Evolutionary conservation across 176 grass and related monocot genomes (phyloP).

Genomic region (Musa acuminata): DNA sequence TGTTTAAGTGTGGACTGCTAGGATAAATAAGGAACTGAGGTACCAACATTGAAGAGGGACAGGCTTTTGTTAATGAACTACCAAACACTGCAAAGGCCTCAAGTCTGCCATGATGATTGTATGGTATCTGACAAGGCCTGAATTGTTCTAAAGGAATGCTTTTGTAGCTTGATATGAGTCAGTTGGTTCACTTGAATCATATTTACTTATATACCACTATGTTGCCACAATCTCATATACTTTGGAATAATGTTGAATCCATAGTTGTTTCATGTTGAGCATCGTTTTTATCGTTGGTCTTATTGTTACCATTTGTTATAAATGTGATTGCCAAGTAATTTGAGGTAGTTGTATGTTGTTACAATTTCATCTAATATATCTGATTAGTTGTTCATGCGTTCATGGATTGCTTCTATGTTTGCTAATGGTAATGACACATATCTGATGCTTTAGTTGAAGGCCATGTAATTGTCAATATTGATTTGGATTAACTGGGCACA

Average conservation of each 20-base stretch:
- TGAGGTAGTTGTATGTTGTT: no score
- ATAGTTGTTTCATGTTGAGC: neutral
- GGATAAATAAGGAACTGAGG: neutral
- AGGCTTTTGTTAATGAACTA: neutral
- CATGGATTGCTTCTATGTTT: neutral
- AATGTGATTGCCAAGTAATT: no score
- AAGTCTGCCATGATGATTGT: neutral
- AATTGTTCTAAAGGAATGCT: neutral
- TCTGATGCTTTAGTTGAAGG: neutral
- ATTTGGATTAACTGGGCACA: neutral
- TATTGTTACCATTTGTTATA: neutral
- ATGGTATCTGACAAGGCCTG: neutral
- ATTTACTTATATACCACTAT: neutral
- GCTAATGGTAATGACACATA: neutral
- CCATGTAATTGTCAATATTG: neutral
- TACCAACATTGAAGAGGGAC: neutral
- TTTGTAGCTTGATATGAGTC: neutral
- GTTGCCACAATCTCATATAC: neutral
- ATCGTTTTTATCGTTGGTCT: neutral
- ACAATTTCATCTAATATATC: no score
- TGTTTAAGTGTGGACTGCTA: neutral
- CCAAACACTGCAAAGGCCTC: neutral
- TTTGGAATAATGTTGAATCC: neutral
- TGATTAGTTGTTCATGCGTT: no score
- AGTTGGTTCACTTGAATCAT: neutral